Evolutionary conservation across 2,329 filamentous ascomycete species (phyloP).

Genomic region (Ophiostoma tasmaniense): DNA sequence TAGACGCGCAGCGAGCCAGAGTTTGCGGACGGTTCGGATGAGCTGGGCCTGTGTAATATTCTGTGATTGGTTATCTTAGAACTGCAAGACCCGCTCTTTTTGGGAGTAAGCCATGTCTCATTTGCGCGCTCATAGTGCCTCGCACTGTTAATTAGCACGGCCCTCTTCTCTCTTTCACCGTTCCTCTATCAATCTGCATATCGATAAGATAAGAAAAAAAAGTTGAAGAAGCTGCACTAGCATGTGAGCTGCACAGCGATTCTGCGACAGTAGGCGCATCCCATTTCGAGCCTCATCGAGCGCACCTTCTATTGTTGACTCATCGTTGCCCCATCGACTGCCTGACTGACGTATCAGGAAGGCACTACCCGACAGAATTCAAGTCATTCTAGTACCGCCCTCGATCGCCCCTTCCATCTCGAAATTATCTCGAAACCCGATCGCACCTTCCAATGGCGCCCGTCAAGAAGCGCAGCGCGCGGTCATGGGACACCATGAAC

Average conservation of each 20-base stretch:
- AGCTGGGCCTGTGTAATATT: not conserved
- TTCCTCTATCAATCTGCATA: not conserved
- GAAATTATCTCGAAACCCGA: not conserved
- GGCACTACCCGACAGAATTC: not conserved
- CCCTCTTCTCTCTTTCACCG: not conserved
- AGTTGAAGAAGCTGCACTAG: constrained; percentile 11
- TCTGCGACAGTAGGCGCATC: constrained; percentile 8
- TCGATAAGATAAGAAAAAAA: constrained; percentile 18
- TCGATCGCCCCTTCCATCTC: not conserved
- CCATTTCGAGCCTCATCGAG: not conserved
- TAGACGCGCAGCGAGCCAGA: not conserved
- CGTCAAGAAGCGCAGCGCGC: constrained; percentile 34
- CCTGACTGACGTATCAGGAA: not conserved
- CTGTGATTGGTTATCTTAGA: constrained; percentile 24
- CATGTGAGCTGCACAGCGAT: not conserved
- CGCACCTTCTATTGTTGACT: not conserved
- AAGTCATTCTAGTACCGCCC: not conserved
- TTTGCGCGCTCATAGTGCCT: not conserved
- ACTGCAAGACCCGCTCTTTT: not conserved
- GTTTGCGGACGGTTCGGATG: constrained; percentile 17
- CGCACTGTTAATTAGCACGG: not conserved
- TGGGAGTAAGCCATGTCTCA: not conserved
- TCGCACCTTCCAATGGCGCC: constrained; percentile 24
- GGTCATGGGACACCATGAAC: constrained; percentile 60
- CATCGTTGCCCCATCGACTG: not conserved